Evolutionary conservation across 1,139 yeast genomes (phyloP).

Genomic region (Starmera stellimalicola): DNA sequence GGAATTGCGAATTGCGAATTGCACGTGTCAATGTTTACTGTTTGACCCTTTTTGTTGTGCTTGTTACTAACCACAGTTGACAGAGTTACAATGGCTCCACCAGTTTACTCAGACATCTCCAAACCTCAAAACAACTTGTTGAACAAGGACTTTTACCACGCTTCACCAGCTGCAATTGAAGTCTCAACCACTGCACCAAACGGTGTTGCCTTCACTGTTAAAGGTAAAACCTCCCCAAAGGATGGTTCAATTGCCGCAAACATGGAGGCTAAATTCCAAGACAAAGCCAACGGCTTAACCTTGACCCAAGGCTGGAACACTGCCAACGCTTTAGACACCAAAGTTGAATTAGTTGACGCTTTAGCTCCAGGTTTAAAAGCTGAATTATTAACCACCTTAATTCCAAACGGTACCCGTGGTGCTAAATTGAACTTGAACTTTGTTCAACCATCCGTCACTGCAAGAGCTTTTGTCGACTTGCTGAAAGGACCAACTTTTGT

Average conservation of each 20-base stretch:
- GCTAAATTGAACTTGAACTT: slow-evolving; percentile 89
- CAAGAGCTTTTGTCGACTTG: slow-evolving; percentile 91
- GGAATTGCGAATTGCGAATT: too few relatives aligned
- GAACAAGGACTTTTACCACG: slow-evolving; percentile 89
- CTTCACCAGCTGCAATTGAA: slow-evolving; percentile 78
- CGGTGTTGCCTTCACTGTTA: slow-evolving; percentile 91
- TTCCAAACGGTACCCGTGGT: slow-evolving; percentile 82
- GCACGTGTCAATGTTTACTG: too few relatives aligned
- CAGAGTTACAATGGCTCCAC: slow-evolving; percentile 58
- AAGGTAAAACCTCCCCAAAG: slow-evolving; percentile 77
- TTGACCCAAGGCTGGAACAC: slow-evolving; percentile 98
- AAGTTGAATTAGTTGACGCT: slow-evolving; percentile 85
- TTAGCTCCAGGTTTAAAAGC: slow-evolving; percentile 94
- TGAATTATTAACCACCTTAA: slow-evolving; percentile 79
- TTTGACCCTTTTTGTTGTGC: too few relatives aligned
- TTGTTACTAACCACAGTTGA: too few relatives aligned
- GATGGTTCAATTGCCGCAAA: slow-evolving; percentile 81
- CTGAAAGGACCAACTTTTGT: slow-evolving; percentile 92
- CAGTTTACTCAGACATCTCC: slow-evolving; percentile 83
- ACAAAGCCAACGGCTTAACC: slow-evolving; percentile 88
- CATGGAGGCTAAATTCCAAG: slow-evolving; percentile 87
- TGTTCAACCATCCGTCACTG: slow-evolving; percentile 88
- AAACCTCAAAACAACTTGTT: slow-evolving; percentile 85
- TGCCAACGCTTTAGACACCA: slow-evolving; percentile 85
- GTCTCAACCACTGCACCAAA: slow-evolving; percentile 92